Evolutionary conservation across 2,329 filamentous ascomycete genomes (phyloP).

Genomic region (Pyricularia grisea): DNA sequence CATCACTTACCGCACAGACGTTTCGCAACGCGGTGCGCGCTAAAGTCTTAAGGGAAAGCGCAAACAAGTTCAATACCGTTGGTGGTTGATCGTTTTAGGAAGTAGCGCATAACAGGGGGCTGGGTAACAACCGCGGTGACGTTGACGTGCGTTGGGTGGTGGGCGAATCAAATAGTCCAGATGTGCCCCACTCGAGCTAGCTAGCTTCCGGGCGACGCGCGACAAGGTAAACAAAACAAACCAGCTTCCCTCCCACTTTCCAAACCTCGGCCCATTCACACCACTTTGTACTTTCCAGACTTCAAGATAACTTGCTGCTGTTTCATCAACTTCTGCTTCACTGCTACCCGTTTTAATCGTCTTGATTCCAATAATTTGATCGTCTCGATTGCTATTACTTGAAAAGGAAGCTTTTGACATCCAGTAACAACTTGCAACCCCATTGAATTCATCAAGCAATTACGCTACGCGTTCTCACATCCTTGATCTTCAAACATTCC

Average conservation of each 20-base stretch:
- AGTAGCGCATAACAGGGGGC: no score
- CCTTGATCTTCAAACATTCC: not conserved
- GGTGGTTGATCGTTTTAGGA: no score
- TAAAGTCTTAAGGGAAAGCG: no score
- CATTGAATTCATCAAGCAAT: not conserved
- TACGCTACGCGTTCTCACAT: not conserved
- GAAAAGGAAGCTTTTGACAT: not conserved
- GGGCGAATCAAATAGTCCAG: no score
- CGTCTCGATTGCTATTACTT: not conserved
- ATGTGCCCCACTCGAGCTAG: not conserved
- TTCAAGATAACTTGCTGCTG: not conserved
- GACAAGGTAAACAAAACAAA: not conserved
- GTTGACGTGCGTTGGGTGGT: no score
- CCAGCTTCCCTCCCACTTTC: not conserved
- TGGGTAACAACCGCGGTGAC: not conserved
- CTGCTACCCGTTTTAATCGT: not conserved
- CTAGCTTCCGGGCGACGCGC: not conserved
- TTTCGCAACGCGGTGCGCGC: no score
- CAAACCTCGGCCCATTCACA: not conserved
- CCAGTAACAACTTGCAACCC: not conserved
- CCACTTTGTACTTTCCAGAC: not conserved
- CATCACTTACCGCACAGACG: not conserved
- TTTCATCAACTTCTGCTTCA: not conserved
- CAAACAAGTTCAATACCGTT: no score
- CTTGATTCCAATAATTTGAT: not conserved